Evolutionary conservation across 805 yeast genomes (phyloP).

Genomic region (Isabelozyma heimii): DNA sequence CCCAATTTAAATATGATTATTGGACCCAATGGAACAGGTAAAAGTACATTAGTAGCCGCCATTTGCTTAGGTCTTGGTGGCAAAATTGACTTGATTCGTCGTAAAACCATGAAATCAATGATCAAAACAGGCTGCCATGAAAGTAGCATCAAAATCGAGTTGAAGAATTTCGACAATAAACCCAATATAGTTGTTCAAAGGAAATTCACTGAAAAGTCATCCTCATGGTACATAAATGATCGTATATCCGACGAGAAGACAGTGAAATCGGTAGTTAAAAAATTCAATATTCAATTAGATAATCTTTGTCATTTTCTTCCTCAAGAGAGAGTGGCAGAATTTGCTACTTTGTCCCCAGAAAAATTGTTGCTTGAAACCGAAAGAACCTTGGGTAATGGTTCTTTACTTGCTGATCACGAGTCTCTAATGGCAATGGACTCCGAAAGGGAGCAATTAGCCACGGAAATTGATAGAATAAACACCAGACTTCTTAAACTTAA

Average conservation of each 20-base stretch:
- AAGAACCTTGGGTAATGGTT: slow-evolving; percentile 67
- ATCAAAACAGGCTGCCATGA: slow-evolving; percentile 62
- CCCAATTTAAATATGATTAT: slow-evolving; percentile 88
- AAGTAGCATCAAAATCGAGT: slow-evolving; percentile 49
- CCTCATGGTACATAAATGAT: slow-evolving; percentile 54
- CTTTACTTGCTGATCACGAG: slow-evolving; percentile 56
- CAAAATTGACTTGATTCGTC: slow-evolving; percentile 65
- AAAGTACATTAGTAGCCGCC: slow-evolving; percentile 90
- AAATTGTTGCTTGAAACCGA: slow-evolving; percentile 74
- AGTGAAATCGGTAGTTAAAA: slow-evolving; percentile 44
- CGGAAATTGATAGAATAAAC: slow-evolving; percentile 24
- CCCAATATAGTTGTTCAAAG: slow-evolving; percentile 42
- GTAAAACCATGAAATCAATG: slow-evolving; percentile 65
- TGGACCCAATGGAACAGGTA: slow-evolving; percentile 97
- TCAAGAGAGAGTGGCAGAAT: slow-evolving; percentile 91
- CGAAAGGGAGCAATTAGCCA: slow-evolving; percentile 23
- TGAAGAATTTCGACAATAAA: slow-evolving; percentile 38
- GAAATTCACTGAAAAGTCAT: slow-evolving; percentile 43
- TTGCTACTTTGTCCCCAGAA: slow-evolving; percentile 78
- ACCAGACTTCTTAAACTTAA: slow-evolving; percentile 29
- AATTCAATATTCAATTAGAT: slow-evolving; percentile 77
- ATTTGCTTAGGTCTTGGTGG: slow-evolving; percentile 88
- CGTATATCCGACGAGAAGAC: slow-evolving; percentile 36
- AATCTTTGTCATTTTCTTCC: slow-evolving; percentile 93
- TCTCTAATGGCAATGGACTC: slow-evolving; percentile 52